phyloP scores from a whole-genome alignment of 2,329 filamentous ascomycete genomes.

The Apiospora arundinis region DNA sequence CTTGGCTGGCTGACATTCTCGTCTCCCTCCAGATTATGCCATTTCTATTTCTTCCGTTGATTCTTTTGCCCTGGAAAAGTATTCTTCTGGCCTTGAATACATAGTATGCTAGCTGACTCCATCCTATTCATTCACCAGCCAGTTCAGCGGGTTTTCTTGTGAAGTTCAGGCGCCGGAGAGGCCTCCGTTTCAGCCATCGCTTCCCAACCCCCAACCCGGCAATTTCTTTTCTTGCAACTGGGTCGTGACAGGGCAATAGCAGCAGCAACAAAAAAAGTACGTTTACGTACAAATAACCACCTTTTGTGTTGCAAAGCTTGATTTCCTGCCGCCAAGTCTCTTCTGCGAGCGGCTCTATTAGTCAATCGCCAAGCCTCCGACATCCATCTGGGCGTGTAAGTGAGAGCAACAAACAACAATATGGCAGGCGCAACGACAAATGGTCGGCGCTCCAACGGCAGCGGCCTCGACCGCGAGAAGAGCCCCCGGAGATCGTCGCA shows the following conservation, averaged over 20 bases:
- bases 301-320: not conserved
- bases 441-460: not conserved
- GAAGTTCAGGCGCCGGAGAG: not conserved
- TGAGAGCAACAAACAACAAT: not conserved
- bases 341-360: not conserved
- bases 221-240: not conserved
- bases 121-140: not conserved
- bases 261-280: not conserved
- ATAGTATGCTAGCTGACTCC: too few relatives aligned
- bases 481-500: constrained; percentile 21
- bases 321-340: not conserved
- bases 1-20: not conserved
- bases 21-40: not conserved
- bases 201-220: not conserved
- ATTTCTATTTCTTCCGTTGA: not conserved
- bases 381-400: not conserved
- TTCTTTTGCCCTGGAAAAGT: not conserved
- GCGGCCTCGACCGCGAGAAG: constrained; percentile 22
- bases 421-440: not conserved
- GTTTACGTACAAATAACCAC: not conserved
- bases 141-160: not conserved
- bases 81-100: not conserved
- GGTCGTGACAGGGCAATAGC: not conserved
- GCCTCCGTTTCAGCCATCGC: not conserved
- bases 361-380: constrained; percentile 5